Base-by-base conservation (phyloP, 23 red algal species). In the Chondrus crispus region DNA sequence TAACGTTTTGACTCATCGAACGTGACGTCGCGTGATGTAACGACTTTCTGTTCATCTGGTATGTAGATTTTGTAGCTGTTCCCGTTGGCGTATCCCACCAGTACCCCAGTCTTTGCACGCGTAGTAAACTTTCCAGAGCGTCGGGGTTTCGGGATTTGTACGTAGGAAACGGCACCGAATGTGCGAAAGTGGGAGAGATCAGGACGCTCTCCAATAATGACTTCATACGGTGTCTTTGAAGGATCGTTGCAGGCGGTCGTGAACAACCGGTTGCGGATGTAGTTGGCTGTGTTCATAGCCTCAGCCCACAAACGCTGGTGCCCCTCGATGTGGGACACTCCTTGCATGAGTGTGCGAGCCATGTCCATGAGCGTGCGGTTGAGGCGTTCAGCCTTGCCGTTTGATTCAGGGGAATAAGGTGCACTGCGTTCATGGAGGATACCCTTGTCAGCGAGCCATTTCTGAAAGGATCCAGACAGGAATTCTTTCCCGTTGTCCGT, bases 351-450 rank as follows among this genome's bases (percentile, higher is more conserved):
- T 3, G 52, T 8, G 4, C 49, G 16, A 60, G 81, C 57, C 52
- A 39, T 62, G 19, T 71, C 68, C 62, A 66, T 71, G 28, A 88
- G 30, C 36, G 66, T 88, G 12, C 68, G 84, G 35, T 88, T 71
- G 13, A 88, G 13, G 10, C 84, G 55, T 42, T 88, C 84, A 16
- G 84, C 84, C 35, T 48, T 45, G 37, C 84, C 84, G 12, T 88
- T 88, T 9, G 41, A 73, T 47, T 88, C 62, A 8, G 62, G 62
- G 39, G 51, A 50, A 47, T 88, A 88, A 46, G 64, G 24, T 12
- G 57, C 39, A 2, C 62, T 51, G 5, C 5, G 1, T 57, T 88
- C 84, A 39, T 88, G 84, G 10, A 26, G 4, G 36, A 88, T 71
- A 46, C 84, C 68, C 12, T 71, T 2, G 2, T 88, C 68, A 3